These are phyloP conservation scores for Cadophora gregata DNA, from an alignment of 2,329 filamentous ascomycete genomes.

Conservation along the genomic window DNA sequence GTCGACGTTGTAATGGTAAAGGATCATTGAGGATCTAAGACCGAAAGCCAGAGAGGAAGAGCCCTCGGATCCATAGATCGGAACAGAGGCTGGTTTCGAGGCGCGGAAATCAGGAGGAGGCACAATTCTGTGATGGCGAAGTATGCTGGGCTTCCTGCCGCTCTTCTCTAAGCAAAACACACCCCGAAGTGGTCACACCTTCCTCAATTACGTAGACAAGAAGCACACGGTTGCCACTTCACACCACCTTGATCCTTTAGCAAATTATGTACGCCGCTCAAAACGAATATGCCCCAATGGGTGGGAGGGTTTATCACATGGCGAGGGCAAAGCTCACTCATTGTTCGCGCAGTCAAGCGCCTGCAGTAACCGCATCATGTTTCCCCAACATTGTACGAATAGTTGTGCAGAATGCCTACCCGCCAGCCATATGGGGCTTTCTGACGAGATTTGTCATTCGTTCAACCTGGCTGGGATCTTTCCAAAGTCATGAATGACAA, in stretches of 20 bases:
- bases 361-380: neutral
- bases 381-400: neutral
- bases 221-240: neutral
- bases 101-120: too few species aligned
- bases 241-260: neutral
- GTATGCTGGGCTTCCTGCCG: neutral
- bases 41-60: neutral
- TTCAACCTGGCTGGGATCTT: neutral
- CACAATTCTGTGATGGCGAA: neutral
- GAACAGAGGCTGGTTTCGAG: neutral
- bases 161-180: neutral
- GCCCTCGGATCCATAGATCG: neutral
- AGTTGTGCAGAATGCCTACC: constrained; percentile 8
- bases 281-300: neutral
- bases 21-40: neutral
- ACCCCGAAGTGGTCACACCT: neutral
- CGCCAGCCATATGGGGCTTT: neutral
- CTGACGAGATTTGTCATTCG: neutral
- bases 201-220: neutral
- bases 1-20: too few species aligned
- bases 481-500: neutral
- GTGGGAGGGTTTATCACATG: neutral
- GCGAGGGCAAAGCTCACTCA: neutral
- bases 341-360: neutral
- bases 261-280: neutral